Evolutionary conservation across 148 eudicot genomes (phyloP).

Genomic region (Chenopodium album): DNA sequence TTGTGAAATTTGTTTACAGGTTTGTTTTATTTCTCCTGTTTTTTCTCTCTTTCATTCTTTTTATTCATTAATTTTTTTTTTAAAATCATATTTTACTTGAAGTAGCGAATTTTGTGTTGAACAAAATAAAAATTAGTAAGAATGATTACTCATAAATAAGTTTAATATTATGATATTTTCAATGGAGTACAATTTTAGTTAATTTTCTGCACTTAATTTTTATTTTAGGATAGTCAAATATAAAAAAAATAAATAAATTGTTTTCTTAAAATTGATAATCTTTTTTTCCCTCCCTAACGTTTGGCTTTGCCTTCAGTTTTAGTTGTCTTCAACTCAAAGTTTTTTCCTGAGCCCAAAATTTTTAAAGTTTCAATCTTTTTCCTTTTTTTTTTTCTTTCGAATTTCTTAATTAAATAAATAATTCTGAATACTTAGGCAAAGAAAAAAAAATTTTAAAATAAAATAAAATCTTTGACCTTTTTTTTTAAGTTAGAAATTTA

Average conservation of each 20-base stretch:
- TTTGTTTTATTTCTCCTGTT: constrained; percentile 30
- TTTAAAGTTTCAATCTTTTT: not conserved
- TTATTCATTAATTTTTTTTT: not conserved
- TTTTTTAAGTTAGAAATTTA: not conserved
- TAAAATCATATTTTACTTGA: not conserved
- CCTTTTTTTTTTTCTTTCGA: not conserved
- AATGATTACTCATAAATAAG: too few relatives aligned
- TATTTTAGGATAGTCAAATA: not conserved
- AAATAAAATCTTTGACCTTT: too few relatives aligned
- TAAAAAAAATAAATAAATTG: not conserved
- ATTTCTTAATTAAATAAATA: not conserved
- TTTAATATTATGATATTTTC: not conserved
- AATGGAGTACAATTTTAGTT: not conserved
- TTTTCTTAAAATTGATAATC: not conserved
- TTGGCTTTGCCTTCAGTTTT: constrained; percentile 22
- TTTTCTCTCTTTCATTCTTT: constrained; percentile 11
- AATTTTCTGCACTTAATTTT: not conserved
- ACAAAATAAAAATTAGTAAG: too few relatives aligned
- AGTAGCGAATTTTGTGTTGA: too few relatives aligned
- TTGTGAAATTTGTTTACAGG: constrained; percentile 97
- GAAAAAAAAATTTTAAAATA: too few relatives aligned
- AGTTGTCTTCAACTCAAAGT: constrained; percentile 21
- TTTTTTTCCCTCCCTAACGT: not conserved
- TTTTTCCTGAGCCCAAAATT: constrained; percentile 17
- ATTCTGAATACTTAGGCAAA: not conserved